These are phyloP conservation scores for Mycena citricolor DNA, from an alignment of 1,284 basidiomycete genomes.

Conservation along the genomic window DNA sequence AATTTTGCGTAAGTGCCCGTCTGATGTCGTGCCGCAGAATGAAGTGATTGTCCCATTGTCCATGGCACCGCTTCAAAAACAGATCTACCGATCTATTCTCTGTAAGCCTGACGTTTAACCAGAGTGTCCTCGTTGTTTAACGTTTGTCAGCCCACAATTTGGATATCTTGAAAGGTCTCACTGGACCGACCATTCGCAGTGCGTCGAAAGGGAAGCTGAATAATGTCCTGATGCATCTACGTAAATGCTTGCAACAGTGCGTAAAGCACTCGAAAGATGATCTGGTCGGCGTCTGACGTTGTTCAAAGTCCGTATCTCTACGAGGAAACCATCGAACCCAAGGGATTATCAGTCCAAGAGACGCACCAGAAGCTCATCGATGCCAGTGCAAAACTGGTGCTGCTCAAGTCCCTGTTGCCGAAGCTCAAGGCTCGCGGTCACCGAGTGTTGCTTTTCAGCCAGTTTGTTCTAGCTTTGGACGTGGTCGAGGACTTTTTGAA, in stretches of 20 bases:
- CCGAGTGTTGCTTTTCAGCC: constrained; percentile 95
- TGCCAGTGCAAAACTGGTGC: constrained; percentile 84
- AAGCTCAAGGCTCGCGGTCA: constrained; percentile 90
- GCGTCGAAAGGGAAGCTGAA: constrained; percentile 56
- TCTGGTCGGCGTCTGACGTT: too few species aligned
- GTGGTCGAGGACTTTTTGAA: constrained; percentile 90
- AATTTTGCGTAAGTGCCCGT: constrained; percentile 1
- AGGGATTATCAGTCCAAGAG: constrained; percentile 56
- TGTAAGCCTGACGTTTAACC: constrained; percentile 42
- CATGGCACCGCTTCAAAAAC: constrained; percentile 85
- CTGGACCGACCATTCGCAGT: constrained; percentile 38
- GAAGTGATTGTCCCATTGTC: constrained; percentile 92
- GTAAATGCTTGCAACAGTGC: constrained; percentile 63
- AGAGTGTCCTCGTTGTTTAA: constrained; percentile 5
- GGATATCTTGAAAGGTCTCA: constrained; percentile 60
- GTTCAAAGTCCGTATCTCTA: constrained; percentile 92
- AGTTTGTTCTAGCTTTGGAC: constrained; percentile 92
- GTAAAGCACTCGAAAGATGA: constrained; percentile 8
- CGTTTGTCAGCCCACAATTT: constrained; percentile 60
- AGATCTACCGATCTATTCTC: constrained; percentile 84
- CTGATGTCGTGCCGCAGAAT: constrained; percentile 48
- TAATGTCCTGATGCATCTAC: constrained; percentile 84
- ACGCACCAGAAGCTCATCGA: constrained; percentile 81
- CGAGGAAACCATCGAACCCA: constrained; percentile 79
- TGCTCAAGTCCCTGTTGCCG: constrained; percentile 81